A percentile compares a stretch with the other conserved stretches of the same genome.
These are phyloP conservation scores for Dorcoceras hygrometricum DNA, from an alignment of 257 asterid genomes.

Conservation along the genomic window DNA sequence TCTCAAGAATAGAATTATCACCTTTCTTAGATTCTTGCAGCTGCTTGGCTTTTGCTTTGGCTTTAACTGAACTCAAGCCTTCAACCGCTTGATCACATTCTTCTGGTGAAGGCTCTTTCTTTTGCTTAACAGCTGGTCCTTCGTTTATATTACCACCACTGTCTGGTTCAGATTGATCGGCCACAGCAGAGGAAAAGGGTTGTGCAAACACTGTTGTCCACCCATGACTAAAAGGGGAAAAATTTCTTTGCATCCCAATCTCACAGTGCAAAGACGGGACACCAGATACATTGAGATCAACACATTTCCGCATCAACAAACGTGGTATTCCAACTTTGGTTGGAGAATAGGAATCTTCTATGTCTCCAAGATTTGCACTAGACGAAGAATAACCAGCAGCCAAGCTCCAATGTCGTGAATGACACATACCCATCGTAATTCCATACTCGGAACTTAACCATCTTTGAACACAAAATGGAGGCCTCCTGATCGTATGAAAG, in stretches of 20 bases:
- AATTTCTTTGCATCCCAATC: slow-evolving; percentile 36
- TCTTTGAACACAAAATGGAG: slow-evolving; percentile 37
- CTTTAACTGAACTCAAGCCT: slow-evolving; percentile 84
- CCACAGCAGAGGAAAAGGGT: slow-evolving; percentile 61
- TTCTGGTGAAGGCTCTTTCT: slow-evolving; percentile 95
- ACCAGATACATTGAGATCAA: slow-evolving; percentile 28
- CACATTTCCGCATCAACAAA: slow-evolving; percentile 27
- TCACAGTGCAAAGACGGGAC: slow-evolving; percentile 32
- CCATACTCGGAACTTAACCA: slow-evolving; percentile 46
- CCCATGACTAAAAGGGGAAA: slow-evolving; percentile 41
- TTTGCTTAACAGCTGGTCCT: slow-evolving; percentile 52
- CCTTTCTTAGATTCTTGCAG: slow-evolving; percentile 72
- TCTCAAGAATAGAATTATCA: slow-evolving; percentile 53
- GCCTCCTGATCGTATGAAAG: slow-evolving; percentile 42
- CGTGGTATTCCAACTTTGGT: slow-evolving; percentile 28
- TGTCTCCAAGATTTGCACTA: slow-evolving; percentile 29
- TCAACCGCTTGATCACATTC: slow-evolving; percentile 98
- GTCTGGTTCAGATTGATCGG: slow-evolving; percentile 54
- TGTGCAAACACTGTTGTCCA: slow-evolving; percentile 46
- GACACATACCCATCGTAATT: slow-evolving; percentile 33
- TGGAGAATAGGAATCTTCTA: slow-evolving; percentile 30
- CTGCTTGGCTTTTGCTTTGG: slow-evolving; percentile 86
- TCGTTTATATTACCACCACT: slow-evolving; percentile 50
- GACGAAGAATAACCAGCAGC: slow-evolving; percentile 36
- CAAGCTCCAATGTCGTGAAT: slow-evolving; percentile 40